A percentile compares a stretch with the other conserved stretches of the same genome.
Conservation (phyloP, 176 grass and related monocot genomes). For the Ananas comosus region DNA sequence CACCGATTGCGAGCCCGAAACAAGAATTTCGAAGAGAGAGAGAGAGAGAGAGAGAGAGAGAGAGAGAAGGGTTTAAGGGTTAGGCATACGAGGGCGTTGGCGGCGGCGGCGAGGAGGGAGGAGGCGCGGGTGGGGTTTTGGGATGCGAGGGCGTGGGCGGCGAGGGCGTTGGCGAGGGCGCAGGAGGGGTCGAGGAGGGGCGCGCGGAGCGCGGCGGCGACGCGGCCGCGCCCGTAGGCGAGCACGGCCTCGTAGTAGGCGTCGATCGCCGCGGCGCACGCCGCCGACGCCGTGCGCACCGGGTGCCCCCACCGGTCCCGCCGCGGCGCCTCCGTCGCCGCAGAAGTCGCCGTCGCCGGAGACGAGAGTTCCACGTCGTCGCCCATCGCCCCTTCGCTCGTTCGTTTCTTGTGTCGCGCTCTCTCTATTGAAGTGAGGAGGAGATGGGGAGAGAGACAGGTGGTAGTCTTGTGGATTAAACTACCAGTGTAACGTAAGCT, state of each 20-base stretch:
- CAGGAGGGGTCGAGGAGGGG: constrained; percentile 34
- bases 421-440: neutral
- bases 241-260: constrained; percentile 45
- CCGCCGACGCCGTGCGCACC: constrained; percentile 42
- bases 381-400: neutral
- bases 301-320: constrained; percentile 51
- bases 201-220: constrained; percentile 26
- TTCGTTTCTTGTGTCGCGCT: neutral
- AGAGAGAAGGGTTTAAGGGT: neutral
- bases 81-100: constrained; percentile 34
- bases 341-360: neutral
- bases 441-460: no score
- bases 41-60: neutral
- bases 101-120: constrained; percentile 31
- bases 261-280: constrained; percentile 47
- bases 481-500: no score
- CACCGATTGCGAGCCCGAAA: neutral
- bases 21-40: neutral
- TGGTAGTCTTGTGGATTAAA: no score
- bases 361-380: no score
- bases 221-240: constrained; percentile 37
- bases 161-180: constrained; percentile 40
- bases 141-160: constrained; percentile 32
- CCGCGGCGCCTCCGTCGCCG: neutral
- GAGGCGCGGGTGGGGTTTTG: constrained; percentile 20